Percentiles rank a stretch among this genome's conserved stretches.
phyloP scores from a whole-genome alignment of 306 rosid genomes.

The Prunus salicina region DNA sequence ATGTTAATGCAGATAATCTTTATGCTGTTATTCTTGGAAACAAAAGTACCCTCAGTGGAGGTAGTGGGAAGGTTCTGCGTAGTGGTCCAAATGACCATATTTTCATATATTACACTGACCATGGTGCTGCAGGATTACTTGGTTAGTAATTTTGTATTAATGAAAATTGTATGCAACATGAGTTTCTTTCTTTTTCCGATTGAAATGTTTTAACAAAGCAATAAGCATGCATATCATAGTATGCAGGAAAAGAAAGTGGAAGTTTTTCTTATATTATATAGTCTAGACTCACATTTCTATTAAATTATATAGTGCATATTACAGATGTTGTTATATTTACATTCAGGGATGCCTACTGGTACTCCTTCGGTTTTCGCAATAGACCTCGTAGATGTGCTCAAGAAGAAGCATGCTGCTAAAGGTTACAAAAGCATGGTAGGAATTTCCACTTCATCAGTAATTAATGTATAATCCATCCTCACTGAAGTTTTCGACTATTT shows the following conservation, averaged over 20 bases:
- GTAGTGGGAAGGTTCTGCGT: slow-evolving; percentile 60
- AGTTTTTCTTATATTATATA: no score
- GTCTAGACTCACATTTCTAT: neutral
- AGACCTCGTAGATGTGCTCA: slow-evolving; percentile 40
- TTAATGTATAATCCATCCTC: neutral
- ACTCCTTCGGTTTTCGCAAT: slow-evolving; percentile 3
- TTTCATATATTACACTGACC: slow-evolving; percentile 62
- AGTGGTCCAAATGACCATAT: slow-evolving; percentile 55
- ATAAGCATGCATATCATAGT: no score
- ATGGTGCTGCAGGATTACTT: slow-evolving; percentile 43
- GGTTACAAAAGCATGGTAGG: slow-evolving; percentile 49
- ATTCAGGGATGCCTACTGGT: slow-evolving; percentile 39
- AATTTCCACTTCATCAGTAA: neutral
- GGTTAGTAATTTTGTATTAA: slow-evolving; percentile 29
- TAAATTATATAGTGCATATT: neutral
- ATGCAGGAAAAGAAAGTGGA: neutral
- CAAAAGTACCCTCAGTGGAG: slow-evolving; percentile 46
- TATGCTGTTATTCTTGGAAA: slow-evolving; percentile 61
- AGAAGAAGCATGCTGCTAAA: slow-evolving; percentile 47
- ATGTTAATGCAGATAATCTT: slow-evolving; percentile 24
- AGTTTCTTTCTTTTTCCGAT: no score
- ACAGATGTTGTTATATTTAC: neutral
- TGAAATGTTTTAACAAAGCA: no score
- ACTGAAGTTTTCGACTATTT: no score
- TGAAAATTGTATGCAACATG: neutral